phyloP scores from a whole-genome alignment of 345 rosid species.

The Gossypium anomalum region DNA sequence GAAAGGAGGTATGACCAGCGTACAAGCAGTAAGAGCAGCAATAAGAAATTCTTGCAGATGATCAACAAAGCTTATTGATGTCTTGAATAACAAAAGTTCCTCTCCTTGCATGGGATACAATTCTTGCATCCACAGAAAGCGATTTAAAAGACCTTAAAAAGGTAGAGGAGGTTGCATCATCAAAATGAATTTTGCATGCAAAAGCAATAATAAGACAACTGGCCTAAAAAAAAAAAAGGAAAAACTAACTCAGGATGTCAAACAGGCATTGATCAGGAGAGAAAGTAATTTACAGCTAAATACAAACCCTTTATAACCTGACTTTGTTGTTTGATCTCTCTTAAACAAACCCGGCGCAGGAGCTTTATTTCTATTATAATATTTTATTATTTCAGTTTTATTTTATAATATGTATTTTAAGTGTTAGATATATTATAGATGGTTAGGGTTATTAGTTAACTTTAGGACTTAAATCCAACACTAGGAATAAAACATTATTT shows the following conservation, averaged over 20 bases:
- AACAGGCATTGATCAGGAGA: neutral
- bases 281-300: neutral
- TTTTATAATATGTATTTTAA: no score
- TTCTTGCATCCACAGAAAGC: constrained; percentile 90
- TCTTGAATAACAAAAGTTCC: constrained; percentile 69
- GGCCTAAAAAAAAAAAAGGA: neutral
- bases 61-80: constrained; percentile 83
- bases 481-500: no score
- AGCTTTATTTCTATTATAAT: no score
- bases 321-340: neutral
- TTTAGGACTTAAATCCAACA: no score
- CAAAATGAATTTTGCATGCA: constrained; percentile 8
- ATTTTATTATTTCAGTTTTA: no score
- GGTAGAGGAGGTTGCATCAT: constrained; percentile 19
- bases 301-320: no score
- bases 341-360: no score
- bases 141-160: constrained; percentile 72
- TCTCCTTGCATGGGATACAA: constrained; percentile 56
- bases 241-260: neutral
- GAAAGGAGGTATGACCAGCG: constrained; percentile 67
- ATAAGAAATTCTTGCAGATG: constrained; percentile 88
- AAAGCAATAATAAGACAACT: constrained; percentile 9
- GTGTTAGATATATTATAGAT: no score
- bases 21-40: constrained; percentile 61
- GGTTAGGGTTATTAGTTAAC: no score